phyloP scores from a whole-genome alignment of 1,139 yeast species.

The Komagataea norvegica region DNA sequence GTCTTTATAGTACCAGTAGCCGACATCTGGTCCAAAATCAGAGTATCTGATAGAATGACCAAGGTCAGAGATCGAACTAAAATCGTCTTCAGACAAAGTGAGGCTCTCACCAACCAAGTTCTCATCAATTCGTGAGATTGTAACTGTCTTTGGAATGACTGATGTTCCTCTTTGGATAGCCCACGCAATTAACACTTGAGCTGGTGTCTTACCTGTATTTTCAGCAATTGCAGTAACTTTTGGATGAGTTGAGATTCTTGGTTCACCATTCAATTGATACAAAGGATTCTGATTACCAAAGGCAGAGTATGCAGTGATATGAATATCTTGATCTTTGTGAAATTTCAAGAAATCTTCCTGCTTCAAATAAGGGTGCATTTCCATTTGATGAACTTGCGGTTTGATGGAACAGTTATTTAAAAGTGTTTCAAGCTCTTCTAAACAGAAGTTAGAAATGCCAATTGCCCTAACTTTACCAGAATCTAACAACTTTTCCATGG shows the following conservation, averaged over 20 bases:
- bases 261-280: conserved; percentile 15
- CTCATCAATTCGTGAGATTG: conserved; percentile 51
- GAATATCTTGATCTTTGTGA: conserved; percentile 57
- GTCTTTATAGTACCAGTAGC: conserved; percentile 29
- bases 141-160: conserved; percentile 69
- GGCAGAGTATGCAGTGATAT: conserved; percentile 80
- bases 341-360: conserved; percentile 64
- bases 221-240: conserved; percentile 39
- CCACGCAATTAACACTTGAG: conserved; percentile 76
- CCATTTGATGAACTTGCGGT: conserved; percentile 55
- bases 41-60: conserved; percentile 31
- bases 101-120: conserved; percentile 49
- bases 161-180: conserved; percentile 68
- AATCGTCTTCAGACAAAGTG: conserved; percentile 46
- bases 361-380: conserved; percentile 87
- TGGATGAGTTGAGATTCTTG: conserved; percentile 28
- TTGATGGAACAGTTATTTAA: conserved; percentile 23
- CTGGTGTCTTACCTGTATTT: conserved; percentile 47
- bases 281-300: conserved; percentile 37
- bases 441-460: conserved; percentile 79
- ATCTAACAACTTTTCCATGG: conserved; percentile 56
- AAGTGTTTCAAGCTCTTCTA: conserved; percentile 34
- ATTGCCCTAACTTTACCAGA: conserved; percentile 63
- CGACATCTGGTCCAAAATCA: conserved; percentile 29
- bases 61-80: conserved; percentile 37